These are phyloP conservation scores for Ogataea parapolymorpha DNA, from an alignment of 805 yeast species.

Conservation along the genomic window DNA sequence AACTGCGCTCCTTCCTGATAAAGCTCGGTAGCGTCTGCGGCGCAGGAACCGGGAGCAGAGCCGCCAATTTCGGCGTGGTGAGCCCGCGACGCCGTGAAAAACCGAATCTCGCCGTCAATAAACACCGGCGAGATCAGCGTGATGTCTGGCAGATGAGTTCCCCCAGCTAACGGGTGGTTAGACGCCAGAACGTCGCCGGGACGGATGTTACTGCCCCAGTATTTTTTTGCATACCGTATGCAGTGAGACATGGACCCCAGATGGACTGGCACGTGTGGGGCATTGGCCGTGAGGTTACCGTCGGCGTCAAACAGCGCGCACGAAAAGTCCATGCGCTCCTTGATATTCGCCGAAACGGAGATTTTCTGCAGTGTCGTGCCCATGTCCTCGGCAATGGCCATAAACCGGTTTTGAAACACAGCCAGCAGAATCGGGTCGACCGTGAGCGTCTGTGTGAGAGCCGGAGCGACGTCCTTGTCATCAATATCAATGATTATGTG, in stretches of 20 bases:
- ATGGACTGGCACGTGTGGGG: slow-evolving; percentile 12
- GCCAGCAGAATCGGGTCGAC: slow-evolving; percentile 12
- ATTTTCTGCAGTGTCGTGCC: slow-evolving; percentile 10
- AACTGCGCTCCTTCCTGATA: slow-evolving; percentile 49
- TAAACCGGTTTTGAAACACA: slow-evolving; percentile 10
- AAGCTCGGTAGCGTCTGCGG: slow-evolving; percentile 12
- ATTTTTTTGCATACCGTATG: slow-evolving; percentile 10
- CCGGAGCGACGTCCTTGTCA: slow-evolving; percentile 34
- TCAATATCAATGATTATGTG: slow-evolving; percentile 31
- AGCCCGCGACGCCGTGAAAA: slow-evolving; percentile 12
- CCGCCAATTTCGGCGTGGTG: slow-evolving; percentile 13
- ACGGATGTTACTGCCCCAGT: slow-evolving; percentile 8
- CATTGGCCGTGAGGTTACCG: slow-evolving; percentile 12
- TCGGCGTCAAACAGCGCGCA: slow-evolving; percentile 12
- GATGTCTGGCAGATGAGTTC: slow-evolving; percentile 11
- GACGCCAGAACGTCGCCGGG: slow-evolving; percentile 12
- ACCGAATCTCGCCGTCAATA: slow-evolving; percentile 9
- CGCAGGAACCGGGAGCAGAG: slow-evolving; percentile 13
- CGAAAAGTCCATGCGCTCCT: slow-evolving; percentile 12
- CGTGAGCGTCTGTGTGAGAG: slow-evolving; percentile 19
- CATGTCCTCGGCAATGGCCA: slow-evolving; percentile 14
- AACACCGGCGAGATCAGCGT: slow-evolving; percentile 11
- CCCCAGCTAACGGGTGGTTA: slow-evolving; percentile 11
- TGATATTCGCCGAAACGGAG: slow-evolving; percentile 11
- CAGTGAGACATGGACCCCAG: slow-evolving; percentile 14